These are phyloP conservation scores for Avena atlantica DNA, from an alignment of 176 grass and related monocot species.

Conservation along the genomic window DNA sequence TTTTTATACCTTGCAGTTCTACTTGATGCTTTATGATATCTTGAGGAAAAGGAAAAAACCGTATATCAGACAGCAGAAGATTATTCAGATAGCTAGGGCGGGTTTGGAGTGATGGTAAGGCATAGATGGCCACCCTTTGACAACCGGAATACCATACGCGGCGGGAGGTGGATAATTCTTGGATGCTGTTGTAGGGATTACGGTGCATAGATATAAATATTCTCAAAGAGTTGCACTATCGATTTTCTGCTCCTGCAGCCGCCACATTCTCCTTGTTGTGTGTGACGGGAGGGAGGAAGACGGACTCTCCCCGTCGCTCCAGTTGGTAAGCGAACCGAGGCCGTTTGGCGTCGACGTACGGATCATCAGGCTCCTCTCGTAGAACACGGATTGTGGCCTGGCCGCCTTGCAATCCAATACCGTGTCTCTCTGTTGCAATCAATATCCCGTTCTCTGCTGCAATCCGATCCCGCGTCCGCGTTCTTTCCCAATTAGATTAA, in stretches of 20 bases:
- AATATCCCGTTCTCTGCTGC: too few relatives aligned
- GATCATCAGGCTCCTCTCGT: too few relatives aligned
- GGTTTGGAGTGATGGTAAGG: not conserved
- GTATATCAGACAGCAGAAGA: not conserved
- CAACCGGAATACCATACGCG: not conserved
- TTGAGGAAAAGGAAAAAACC: not conserved
- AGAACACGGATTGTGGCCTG: too few relatives aligned
- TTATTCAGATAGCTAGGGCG: not conserved
- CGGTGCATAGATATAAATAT: too few relatives aligned
- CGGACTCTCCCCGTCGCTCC: too few relatives aligned
- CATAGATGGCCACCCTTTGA: not conserved
- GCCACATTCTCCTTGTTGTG: too few relatives aligned
- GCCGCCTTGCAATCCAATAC: not conserved
- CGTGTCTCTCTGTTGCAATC: too few relatives aligned
- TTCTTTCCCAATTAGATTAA: not conserved
- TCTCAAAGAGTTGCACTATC: too few relatives aligned
- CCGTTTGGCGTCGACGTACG: too few relatives aligned
- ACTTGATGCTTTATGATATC: not conserved
- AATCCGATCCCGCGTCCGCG: not conserved
- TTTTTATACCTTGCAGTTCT: not conserved
- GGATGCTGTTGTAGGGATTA: not conserved
- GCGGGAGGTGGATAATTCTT: not conserved
- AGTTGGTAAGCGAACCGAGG: too few relatives aligned
- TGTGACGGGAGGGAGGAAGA: too few relatives aligned
- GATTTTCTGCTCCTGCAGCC: too few relatives aligned